Conservation (phyloP, 192 early-diverging fungal species). For the Coemansia sp. region DNA sequence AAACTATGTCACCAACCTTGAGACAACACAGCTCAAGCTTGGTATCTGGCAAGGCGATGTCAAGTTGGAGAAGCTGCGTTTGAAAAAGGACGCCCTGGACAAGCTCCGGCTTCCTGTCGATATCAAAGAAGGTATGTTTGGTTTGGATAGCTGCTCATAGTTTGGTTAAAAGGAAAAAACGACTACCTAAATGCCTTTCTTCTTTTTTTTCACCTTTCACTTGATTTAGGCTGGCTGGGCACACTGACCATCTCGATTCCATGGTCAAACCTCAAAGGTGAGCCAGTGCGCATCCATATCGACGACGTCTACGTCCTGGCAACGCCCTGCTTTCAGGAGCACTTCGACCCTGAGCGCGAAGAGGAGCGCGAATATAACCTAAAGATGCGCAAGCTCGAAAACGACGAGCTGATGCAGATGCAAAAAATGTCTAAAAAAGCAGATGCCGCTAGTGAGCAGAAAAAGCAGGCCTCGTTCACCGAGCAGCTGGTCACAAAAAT, state of each 20-base stretch:
- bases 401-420: conserved; percentile 37
- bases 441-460: conserved; percentile 50
- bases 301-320: conserved; percentile 89
- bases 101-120: conserved; percentile 94
- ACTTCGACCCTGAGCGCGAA: conserved; percentile 83
- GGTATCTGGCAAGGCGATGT: conserved; percentile 97
- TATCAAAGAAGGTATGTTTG: conserved; percentile 65
- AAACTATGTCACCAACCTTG: conserved; percentile 93
- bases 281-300: conserved; percentile 86
- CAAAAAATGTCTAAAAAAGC: conserved; percentile 34
- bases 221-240: conserved; percentile 78
- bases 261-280: conserved; percentile 94
- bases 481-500: conserved; percentile 91
- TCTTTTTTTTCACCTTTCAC: neutral
- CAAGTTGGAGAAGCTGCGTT: conserved; percentile 84
- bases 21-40: conserved; percentile 91
- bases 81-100: conserved; percentile 88
- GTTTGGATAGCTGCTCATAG: neutral
- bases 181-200: neutral
- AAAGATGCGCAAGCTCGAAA: conserved; percentile 83
- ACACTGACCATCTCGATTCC: conserved; percentile 92
- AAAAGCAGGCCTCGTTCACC: conserved; percentile 82
- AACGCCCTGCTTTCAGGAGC: conserved; percentile 73
- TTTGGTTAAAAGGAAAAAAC: neutral
- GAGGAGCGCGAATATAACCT: conserved; percentile 70